A percentile compares a stretch with the other conserved stretches of the same genome.
These are phyloP conservation scores for Selaginella tamariscina DNA, from an alignment of 75 land plant genomes.

Conservation along the genomic window DNA sequence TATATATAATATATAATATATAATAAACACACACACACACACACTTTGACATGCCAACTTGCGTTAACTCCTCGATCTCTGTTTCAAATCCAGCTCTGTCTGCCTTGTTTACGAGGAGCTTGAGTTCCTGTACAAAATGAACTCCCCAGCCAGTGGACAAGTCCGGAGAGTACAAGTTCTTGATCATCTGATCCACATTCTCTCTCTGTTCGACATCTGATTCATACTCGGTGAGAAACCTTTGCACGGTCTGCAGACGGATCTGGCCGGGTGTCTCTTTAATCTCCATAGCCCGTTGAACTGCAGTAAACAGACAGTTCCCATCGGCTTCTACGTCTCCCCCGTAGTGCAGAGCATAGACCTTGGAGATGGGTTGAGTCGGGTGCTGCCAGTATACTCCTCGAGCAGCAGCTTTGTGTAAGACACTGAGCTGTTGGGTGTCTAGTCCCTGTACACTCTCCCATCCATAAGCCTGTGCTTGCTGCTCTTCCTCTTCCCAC, in stretches of 20 bases:
- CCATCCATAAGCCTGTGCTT: slow-evolving; percentile 32
- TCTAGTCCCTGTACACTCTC: slow-evolving; percentile 48
- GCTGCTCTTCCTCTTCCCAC: no score
- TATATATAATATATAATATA: not conserved
- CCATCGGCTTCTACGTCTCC: slow-evolving; percentile 88
- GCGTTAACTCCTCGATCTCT: slow-evolving; percentile 46
- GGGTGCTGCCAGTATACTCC: slow-evolving; percentile 74
- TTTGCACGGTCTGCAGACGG: slow-evolving; percentile 43
- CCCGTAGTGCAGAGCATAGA: slow-evolving; percentile 51
- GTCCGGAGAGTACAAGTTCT: slow-evolving; percentile 68
- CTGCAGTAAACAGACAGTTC: slow-evolving; percentile 76
- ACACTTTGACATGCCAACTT: slow-evolving; percentile 61
- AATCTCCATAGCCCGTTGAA: slow-evolving; percentile 45
- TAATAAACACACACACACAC: not conserved
- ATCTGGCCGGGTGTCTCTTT: slow-evolving; percentile 34
- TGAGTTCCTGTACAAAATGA: slow-evolving; percentile 78
- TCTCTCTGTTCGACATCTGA: slow-evolving; percentile 10
- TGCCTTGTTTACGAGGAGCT: slow-evolving; percentile 53
- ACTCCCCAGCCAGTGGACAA: slow-evolving; percentile 70
- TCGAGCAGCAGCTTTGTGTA: slow-evolving; percentile 25
- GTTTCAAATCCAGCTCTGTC: slow-evolving; percentile 44
- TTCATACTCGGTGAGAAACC: slow-evolving; percentile 49
- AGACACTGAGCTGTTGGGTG: slow-evolving; percentile 43
- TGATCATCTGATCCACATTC: slow-evolving; percentile 30
- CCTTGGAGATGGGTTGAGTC: slow-evolving; percentile 15